Evolutionary conservation across 495 filamentous ascomycete species (phyloP).

Genomic region (Bombardia bombarda): DNA sequence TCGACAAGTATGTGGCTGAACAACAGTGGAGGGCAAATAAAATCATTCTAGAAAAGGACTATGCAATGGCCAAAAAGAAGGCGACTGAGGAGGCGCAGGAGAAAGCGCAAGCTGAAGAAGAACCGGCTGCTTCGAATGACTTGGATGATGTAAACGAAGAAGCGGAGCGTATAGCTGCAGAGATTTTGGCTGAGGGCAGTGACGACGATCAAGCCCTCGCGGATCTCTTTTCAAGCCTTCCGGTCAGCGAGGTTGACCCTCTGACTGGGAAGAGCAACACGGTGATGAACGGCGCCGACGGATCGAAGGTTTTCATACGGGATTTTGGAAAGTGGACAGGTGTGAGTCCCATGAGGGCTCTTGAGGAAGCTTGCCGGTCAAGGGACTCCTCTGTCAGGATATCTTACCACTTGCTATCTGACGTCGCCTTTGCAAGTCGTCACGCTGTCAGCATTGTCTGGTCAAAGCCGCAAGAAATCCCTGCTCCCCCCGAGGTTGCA

Average conservation of each 20-base stretch:
- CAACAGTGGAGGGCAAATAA: slow-evolving; percentile 61
- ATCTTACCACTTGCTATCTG: slow-evolving; percentile 58
- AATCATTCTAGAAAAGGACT: slow-evolving; percentile 56
- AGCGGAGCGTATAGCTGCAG: slow-evolving; percentile 41
- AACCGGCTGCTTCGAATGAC: slow-evolving; percentile 15
- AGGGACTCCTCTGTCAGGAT: slow-evolving; percentile 63
- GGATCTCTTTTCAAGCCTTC: slow-evolving; percentile 62
- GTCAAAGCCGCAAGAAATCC: slow-evolving; percentile 65
- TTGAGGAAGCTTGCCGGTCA: slow-evolving; percentile 83
- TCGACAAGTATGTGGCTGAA: slow-evolving; percentile 71
- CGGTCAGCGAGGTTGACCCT: slow-evolving; percentile 49
- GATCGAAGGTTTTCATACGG: slow-evolving; percentile 50
- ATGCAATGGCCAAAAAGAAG: slow-evolving; percentile 30
- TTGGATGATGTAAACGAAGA: slow-evolving; percentile 43
- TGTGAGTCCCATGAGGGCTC: slow-evolving; percentile 57
- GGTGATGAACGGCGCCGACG: slow-evolving; percentile 42
- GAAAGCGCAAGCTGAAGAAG: slow-evolving; percentile 18
- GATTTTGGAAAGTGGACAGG: slow-evolving; percentile 80
- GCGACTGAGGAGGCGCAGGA: slow-evolving; percentile 27
- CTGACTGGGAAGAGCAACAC: slow-evolving; percentile 43
- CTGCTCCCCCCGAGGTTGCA: slow-evolving; percentile 28
- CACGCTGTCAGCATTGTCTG: slow-evolving; percentile 68
- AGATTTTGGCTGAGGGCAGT: slow-evolving; percentile 41
- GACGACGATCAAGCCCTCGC: slow-evolving; percentile 45
- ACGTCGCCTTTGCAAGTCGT: slow-evolving; percentile 63